Evolutionary conservation across 805 yeast species (phyloP).

Genomic region (Saccharomycopsis oosterbeekiorum): DNA sequence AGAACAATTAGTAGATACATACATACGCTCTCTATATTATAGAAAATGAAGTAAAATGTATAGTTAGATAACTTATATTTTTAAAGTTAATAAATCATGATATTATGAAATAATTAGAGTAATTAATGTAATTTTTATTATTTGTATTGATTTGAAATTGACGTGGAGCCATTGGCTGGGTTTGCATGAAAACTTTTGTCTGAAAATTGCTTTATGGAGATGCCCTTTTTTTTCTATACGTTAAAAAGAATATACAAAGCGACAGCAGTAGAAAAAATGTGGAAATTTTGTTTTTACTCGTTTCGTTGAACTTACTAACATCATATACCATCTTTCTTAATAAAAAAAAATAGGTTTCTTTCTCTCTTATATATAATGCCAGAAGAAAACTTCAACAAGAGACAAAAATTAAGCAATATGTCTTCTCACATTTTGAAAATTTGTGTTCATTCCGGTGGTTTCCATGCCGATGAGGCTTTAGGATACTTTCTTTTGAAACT

Average conservation of each 20-base stretch:
- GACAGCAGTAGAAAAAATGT: no score
- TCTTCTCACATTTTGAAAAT: slow-evolving; percentile 35
- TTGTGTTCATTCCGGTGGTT: slow-evolving; percentile 84
- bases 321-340: background rate
- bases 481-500: slow-evolving; percentile 80
- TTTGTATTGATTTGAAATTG: background rate
- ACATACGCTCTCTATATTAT: background rate
- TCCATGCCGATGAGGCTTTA: slow-evolving; percentile 94
- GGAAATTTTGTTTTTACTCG: background rate
- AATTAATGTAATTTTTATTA: no score
- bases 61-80: background rate
- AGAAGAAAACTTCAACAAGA: slow-evolving; percentile 18
- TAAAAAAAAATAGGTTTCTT: background rate
- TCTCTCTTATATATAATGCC: background rate
- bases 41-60: background rate
- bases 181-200: background rate
- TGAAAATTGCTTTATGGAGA: background rate
- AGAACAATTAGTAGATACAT: background rate
- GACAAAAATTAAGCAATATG: slow-evolving; percentile 22
- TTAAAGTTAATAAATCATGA: no score
- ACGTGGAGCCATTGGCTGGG: background rate
- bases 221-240: no score
- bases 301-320: background rate
- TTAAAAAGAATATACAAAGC: no score
- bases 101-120: no score